phyloP scores from a whole-genome alignment of 2,329 filamentous ascomycete genomes.

The Conoideocrella luteorostrata region DNA sequence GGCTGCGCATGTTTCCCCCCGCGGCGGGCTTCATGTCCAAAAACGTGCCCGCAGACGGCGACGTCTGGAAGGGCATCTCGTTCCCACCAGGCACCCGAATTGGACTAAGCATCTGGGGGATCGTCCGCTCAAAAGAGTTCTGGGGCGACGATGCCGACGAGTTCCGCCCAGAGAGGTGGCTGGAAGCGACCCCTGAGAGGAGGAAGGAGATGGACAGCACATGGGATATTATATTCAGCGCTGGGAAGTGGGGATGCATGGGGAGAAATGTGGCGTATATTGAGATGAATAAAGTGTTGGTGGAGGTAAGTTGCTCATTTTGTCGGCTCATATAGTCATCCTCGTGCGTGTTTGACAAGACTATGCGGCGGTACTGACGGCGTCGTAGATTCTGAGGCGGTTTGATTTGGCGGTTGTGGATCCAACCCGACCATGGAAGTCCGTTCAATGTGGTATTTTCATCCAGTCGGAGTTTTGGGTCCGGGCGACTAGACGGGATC shows the following conservation, averaged over 20 bases:
- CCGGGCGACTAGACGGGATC: not conserved
- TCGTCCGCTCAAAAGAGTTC: slow-evolving; percentile 25
- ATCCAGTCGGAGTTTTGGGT: slow-evolving; percentile 24
- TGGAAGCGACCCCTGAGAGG: slow-evolving; percentile 27
- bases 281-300: slow-evolving; percentile 32
- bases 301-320: slow-evolving; percentile 28
- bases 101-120: slow-evolving; percentile 27
- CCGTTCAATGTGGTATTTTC: slow-evolving; percentile 24
- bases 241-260: slow-evolving; percentile 32
- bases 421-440: slow-evolving; percentile 24
- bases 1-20: slow-evolving; percentile 31
- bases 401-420: slow-evolving; percentile 26
- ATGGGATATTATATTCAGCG: slow-evolving; percentile 32
- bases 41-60: slow-evolving; percentile 23
- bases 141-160: slow-evolving; percentile 28
- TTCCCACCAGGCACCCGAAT: slow-evolving; percentile 27
- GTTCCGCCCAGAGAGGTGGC: slow-evolving; percentile 30
- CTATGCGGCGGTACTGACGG: too few species aligned
- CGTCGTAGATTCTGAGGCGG: slow-evolving; percentile 21
- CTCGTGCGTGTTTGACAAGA: too few species aligned
- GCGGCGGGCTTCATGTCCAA: slow-evolving; percentile 31
- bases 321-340: not conserved
- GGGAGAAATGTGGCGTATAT: slow-evolving; percentile 32
- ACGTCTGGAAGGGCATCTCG: slow-evolving; percentile 24
- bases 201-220: slow-evolving; percentile 27